phyloP scores from a whole-genome alignment of 2,329 filamentous ascomycete genomes.

The Ramularia collo-cygni region DNA sequence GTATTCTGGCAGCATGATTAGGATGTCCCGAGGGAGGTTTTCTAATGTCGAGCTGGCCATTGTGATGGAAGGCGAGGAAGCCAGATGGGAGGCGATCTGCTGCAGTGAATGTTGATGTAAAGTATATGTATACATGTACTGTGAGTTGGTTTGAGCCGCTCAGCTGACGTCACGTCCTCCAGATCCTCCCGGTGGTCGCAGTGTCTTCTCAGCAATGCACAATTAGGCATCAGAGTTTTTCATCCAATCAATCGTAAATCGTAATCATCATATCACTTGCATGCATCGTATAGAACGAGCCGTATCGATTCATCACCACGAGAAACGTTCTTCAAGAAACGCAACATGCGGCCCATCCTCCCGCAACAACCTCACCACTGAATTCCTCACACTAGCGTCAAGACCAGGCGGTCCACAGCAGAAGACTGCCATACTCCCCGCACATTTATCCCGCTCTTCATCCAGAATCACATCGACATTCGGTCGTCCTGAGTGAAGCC shows the following conservation, averaged over 20 bases:
- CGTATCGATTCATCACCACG: not conserved
- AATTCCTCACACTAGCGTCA: not conserved
- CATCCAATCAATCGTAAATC: no score
- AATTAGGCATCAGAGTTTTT: no score
- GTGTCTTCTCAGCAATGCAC: no score
- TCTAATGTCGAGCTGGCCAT: not conserved
- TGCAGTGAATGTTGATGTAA: no score
- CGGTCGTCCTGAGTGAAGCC: constrained; percentile 3
- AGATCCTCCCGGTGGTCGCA: no score
- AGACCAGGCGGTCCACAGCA: constrained; percentile 9
- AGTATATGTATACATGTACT: no score
- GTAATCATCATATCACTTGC: no score
- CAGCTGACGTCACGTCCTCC: no score
- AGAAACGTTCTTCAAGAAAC: constrained; percentile 2
- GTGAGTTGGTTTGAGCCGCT: no score
- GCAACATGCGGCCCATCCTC: constrained; percentile 3
- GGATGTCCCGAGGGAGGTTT: constrained; percentile 15
- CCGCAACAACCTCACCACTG: not conserved
- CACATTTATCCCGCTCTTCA: not conserved
- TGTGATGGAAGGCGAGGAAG: no score
- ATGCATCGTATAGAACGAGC: no score
- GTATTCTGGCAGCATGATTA: constrained; percentile 16
- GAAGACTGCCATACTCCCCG: constrained; percentile 4
- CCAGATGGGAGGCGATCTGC: no score
- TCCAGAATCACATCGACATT: constrained; percentile 3